A percentile compares a stretch with the other conserved stretches of the same genome.
Conservation (phyloP, 805 yeast genomes). For the Sporopachydermia lactativora region DNA sequence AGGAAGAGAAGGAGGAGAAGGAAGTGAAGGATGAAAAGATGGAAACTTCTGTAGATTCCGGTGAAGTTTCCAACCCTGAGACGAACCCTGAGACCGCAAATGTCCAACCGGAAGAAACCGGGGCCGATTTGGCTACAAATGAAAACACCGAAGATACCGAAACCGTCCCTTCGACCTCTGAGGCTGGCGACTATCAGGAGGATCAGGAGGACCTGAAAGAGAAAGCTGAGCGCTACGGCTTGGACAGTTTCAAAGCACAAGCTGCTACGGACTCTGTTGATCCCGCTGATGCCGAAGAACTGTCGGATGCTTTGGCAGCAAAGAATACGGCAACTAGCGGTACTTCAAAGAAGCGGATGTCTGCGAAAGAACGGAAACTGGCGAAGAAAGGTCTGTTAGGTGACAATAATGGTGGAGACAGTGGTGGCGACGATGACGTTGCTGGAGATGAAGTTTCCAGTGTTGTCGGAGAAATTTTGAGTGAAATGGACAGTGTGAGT, state of each 20-base stretch:
- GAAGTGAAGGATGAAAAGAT: constrained; percentile 3
- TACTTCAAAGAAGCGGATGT: constrained; percentile 4
- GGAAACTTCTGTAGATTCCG: not conserved
- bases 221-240: not conserved
- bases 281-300: constrained; percentile 10
- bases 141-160: constrained; percentile 9
- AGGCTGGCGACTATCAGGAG: not conserved
- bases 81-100: not conserved
- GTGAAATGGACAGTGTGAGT: not conserved
- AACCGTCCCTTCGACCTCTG: not conserved
- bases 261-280: constrained; percentile 5
- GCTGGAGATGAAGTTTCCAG: constrained; percentile 14
- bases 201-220: not conserved
- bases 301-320: constrained; percentile 10
- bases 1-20: constrained; percentile 18
- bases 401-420: constrained; percentile 3
- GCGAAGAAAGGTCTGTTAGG: constrained; percentile 4
- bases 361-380: constrained; percentile 11
- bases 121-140: constrained; percentile 6
- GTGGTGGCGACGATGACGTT: constrained; percentile 6
- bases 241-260: constrained; percentile 5
- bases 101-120: not conserved
- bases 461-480: constrained; percentile 13
- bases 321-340: not conserved
- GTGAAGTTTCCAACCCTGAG: not conserved